These are phyloP conservation scores for Wickerhamomyces tratensis DNA, from an alignment of 805 yeast species.

Conservation along the genomic window DNA sequence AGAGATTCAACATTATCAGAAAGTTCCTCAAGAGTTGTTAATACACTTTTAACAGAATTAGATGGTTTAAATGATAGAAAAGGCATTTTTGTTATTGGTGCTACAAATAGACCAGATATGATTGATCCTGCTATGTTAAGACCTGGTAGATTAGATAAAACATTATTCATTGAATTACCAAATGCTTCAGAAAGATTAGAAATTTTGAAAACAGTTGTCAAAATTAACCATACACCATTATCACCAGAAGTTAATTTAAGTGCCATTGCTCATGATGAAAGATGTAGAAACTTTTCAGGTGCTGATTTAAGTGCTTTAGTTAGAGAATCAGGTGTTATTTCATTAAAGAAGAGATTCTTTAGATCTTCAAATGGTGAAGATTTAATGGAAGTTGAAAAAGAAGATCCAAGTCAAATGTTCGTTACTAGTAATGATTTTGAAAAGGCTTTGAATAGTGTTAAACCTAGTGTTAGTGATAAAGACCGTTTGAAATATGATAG, in stretches of 20 bases:
- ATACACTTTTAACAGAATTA: slow-evolving; percentile 85
- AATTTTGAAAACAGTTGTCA: slow-evolving; percentile 68
- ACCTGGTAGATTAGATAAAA: slow-evolving; percentile 93
- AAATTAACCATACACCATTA: slow-evolving; percentile 69
- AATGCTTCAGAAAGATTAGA: slow-evolving; percentile 68
- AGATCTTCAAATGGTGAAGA: slow-evolving; percentile 35
- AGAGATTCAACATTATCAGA: slow-evolving; percentile 86
- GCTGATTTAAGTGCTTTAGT: slow-evolving; percentile 91
- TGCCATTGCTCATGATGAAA: slow-evolving; percentile 58
- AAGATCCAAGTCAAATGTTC: slow-evolving; percentile 28
- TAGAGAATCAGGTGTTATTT: slow-evolving; percentile 88
- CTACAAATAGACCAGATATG: slow-evolving; percentile 97
- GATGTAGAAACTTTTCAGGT: slow-evolving; percentile 88
- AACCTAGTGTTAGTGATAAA: slow-evolving; percentile 84
- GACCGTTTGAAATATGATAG: slow-evolving; percentile 73
- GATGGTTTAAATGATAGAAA: slow-evolving; percentile 91
- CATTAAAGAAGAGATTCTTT: slow-evolving; percentile 70
- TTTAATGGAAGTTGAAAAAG: slow-evolving; percentile 31
- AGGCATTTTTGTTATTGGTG: slow-evolving; percentile 93
- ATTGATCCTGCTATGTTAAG: slow-evolving; percentile 97
- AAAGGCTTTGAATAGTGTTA: slow-evolving; percentile 61
- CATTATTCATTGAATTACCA: slow-evolving; percentile 86
- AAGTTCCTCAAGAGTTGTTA: slow-evolving; percentile 87
- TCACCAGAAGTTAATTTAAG: slow-evolving; percentile 49
- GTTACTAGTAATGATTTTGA: slow-evolving; percentile 64